Conservation (phyloP, 176 grass and related monocot genomes). For the Sorghum bicolor region Sorghum_bicolor_NCBIv3 NC_012871.2:63511501-63512000, state of each 20-base stretch:
- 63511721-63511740: slow-evolving; percentile 7
- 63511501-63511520: not conserved
- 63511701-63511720: not conserved
- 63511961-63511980: not conserved
- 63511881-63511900: not conserved
- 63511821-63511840: not conserved
- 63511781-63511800: not conserved
- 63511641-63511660: not conserved
- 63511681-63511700: slow-evolving; percentile 1
- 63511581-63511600: slow-evolving; percentile 9
- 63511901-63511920: not conserved
- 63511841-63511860: not conserved
- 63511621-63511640: slow-evolving; percentile 9
- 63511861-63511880: not conserved
- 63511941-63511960: not conserved
- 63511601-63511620: slow-evolving; percentile 21
- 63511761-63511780: not conserved
- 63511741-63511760: slow-evolving; percentile 2
- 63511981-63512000: slow-evolving; percentile 34
- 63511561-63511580: slow-evolving; percentile 12
- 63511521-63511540: not conserved
- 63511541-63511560: not conserved
- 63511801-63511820: not conserved
- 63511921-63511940: not conserved
- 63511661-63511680: not conserved